Evolutionary conservation across 352 stramenopile species (phyloP), one percentile per base, ranked within the genome.

Genomic region (Globisporangium okanoganense): DNA sequence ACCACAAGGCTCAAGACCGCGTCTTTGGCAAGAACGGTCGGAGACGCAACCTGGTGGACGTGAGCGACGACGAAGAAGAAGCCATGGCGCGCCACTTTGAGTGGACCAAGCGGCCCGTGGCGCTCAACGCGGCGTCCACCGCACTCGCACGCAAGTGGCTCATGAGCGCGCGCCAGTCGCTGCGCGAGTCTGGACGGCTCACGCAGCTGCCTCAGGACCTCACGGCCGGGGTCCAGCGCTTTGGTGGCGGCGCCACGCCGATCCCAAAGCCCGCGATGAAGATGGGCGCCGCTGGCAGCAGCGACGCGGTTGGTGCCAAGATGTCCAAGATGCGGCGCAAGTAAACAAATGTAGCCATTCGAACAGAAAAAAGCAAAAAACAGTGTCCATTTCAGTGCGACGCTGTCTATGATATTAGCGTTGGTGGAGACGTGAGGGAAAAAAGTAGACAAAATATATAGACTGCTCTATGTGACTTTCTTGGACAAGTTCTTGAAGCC

Each of bases 401-500:
- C 12, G 13, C 31, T 35, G 12, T 52, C 20, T 22, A 33, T 59
- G 33, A 16, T 53, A n/a, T 45, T 7, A 44, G 27, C 33, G 18
- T 47, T 40, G 27, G n/a, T 41, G 33, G 44, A 45, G 14, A 45
- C n/a, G 40, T 45, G 6, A 6, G 40, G n/a, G 10, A 16, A 45
- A 45, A 45, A 45, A 45, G 40, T 45, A n/a, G 40, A 45, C 40
- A 45, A 45, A 45, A 45, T 45, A 45, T 45, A 45, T 22, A 45
- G 40, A 45, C 5, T 31, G 24, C 20, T 78, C 81, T 97, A 98
- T 45, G 93, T 97, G 58, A 97, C 92, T 71, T 97, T 98, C 67
- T 97, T 97, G 61, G 88, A 82, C 55, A 98, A 65, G 76, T 98
- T 98, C 78, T 98, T 98, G 75, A 97, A 98, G 33, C 95, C 95